A percentile compares a stretch with the other conserved stretches of the same genome.
phyloP scores from a whole-genome alignment of 306 rosid species.

The Heteromeles arbutifolia region DNA sequence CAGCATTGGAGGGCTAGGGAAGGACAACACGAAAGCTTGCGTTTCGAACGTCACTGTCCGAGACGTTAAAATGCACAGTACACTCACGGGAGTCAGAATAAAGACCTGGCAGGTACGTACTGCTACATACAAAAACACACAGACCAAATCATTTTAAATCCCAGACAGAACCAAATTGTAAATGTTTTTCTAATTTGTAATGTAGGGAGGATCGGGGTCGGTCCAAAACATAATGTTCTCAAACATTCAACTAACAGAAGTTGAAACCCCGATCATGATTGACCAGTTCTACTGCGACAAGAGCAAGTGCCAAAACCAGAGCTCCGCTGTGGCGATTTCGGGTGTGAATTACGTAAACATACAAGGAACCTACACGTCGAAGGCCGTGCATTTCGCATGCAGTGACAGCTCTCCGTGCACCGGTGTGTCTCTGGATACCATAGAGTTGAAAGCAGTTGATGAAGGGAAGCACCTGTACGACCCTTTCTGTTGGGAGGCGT shows the following conservation, averaged over 20 bases:
- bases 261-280: slow-evolving; percentile 51
- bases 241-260: slow-evolving; percentile 64
- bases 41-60: slow-evolving; percentile 73
- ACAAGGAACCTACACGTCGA: slow-evolving; percentile 53
- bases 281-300: slow-evolving; percentile 79
- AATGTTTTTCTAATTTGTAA: neutral
- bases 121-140: neutral
- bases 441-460: slow-evolving; percentile 34
- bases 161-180: neutral
- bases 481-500: slow-evolving; percentile 80
- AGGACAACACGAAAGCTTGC: slow-evolving; percentile 59
- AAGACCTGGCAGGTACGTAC: slow-evolving; percentile 91
- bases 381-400: slow-evolving; percentile 65
- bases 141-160: neutral
- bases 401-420: slow-evolving; percentile 68
- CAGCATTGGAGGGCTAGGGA: slow-evolving; percentile 72
- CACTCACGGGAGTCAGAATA: slow-evolving; percentile 70
- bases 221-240: slow-evolving; percentile 64
- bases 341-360: slow-evolving; percentile 42
- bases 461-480: slow-evolving; percentile 8
- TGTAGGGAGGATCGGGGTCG: slow-evolving; percentile 81
- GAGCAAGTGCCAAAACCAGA: slow-evolving; percentile 40
- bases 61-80: slow-evolving; percentile 41
- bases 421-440: slow-evolving; percentile 56
- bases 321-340: slow-evolving; percentile 73